Base-by-base conservation (phyloP, 2,329 filamentous ascomycete species). In the Fusarium ramigenum region DNA sequence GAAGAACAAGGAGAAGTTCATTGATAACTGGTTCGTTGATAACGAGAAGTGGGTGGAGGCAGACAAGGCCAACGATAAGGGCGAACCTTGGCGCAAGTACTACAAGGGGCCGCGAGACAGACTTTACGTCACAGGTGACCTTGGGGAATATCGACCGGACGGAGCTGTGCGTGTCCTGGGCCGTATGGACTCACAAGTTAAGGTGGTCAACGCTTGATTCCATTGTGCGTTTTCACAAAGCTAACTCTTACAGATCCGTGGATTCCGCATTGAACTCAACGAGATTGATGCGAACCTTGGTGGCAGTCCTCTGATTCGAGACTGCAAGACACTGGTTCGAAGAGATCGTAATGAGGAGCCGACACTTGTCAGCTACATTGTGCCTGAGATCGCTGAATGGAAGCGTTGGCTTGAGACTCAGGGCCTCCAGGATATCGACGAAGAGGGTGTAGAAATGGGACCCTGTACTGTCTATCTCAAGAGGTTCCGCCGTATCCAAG, bases 191-290 rank as follows among this genome's bases (percentile, higher is more conserved):
- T 57, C 53, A 44, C 54, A 58, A 47, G 40, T 58, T 18, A 47
- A 58, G 30, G 54, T 58, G 28, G 16, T 11, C 19, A 34, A 34
- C 14, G 53, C 32, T 57, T 44, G 16, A 32, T 32, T 57, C 53
- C 25, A n/a, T 25, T 34, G 19, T 30, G 23, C 36, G 23, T 57
- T 44, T 57, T 32, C 16, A 44, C 39, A 44, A 44, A 32, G 53
- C 53, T 57, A 25, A 44, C 37, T 25, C 28, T 36, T 18, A 44
- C 39, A 98, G 86, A 96, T 98, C 74, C 92, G 96, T 68, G 96
- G 96, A 3, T 98, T 98, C 87, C 89, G 96, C 69, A 97, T 99
- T 75, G 96, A 99, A 83, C 90, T 98, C 50, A 93, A 92, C 72
- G 96, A 98, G 75, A 98, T 98, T 75, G 95, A 98, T 81, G 93